Conservation (phyloP, 768 basidiomycete species). For the Fibroporia radiculosa region DNA sequence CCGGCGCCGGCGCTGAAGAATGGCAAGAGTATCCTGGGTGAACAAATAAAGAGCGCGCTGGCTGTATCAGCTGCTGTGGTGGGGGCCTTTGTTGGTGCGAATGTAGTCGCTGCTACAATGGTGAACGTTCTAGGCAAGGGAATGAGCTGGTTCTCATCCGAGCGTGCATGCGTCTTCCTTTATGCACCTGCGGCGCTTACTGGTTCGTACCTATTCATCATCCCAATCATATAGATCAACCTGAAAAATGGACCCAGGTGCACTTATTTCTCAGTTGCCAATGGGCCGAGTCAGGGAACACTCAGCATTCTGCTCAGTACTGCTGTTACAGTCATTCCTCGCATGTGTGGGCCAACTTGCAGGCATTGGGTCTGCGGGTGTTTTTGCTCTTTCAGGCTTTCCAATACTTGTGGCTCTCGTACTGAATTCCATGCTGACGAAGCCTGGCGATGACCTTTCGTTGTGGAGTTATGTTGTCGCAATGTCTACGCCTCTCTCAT, state of each 20-base stretch:
- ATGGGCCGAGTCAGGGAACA: slow-evolving; percentile 50
- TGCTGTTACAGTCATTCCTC: slow-evolving; percentile 50
- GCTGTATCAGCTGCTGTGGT: slow-evolving; percentile 45
- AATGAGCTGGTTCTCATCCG: slow-evolving; percentile 82
- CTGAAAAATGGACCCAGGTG: slow-evolving; percentile 35
- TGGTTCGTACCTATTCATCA: slow-evolving; percentile 40
- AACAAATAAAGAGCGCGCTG: slow-evolving; percentile 35
- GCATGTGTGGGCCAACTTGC: slow-evolving; percentile 56
- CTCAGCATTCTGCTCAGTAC: slow-evolving; percentile 48
- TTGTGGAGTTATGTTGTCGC: slow-evolving; percentile 59
- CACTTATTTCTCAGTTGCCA: slow-evolving; percentile 53
- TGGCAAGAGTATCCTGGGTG: slow-evolving; percentile 30
- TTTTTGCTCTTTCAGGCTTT: slow-evolving; percentile 57
- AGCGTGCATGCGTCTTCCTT: slow-evolving; percentile 53
- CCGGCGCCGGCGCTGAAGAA: slow-evolving; percentile 29
- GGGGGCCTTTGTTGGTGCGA: slow-evolving; percentile 56
- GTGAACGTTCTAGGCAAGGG: slow-evolving; percentile 48
- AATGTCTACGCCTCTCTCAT: slow-evolving; percentile 44
- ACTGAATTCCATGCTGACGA: slow-evolving; percentile 38
- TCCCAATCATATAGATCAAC: no score
- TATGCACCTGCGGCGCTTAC: slow-evolving; percentile 72
- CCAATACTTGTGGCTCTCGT: slow-evolving; percentile 52
- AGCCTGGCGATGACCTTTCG: slow-evolving; percentile 33
- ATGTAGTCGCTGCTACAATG: slow-evolving; percentile 69
- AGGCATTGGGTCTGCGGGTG: slow-evolving; percentile 68